Evolutionary conservation across 495 filamentous ascomycete species (phyloP).

Genomic region (Penicillium verhagenii): DNA sequence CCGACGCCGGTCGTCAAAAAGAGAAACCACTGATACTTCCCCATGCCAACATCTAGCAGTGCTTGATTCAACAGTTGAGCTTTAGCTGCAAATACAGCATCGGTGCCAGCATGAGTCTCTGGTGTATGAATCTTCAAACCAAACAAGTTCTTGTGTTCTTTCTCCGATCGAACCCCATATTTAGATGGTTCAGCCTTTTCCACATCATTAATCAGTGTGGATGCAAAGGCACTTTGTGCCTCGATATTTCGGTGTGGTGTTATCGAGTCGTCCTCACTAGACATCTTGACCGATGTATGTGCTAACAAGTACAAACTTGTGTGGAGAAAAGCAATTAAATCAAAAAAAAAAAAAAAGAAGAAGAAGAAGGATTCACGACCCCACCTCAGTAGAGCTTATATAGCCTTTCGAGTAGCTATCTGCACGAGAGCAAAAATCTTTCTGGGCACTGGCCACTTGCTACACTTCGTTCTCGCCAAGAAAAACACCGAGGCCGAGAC

Average conservation of each 20-base stretch:
- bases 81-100: constrained; percentile 36
- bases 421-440: background rate
- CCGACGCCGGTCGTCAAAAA: constrained; percentile 72
- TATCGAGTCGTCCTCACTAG: constrained; percentile 5
- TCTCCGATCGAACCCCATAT: background rate
- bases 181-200: constrained; percentile 16
- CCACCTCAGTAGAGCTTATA: background rate
- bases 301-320: background rate
- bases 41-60: constrained; percentile 72
- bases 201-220: constrained; percentile 18
- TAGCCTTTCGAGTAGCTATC: background rate
- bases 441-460: background rate
- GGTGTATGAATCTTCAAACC: constrained; percentile 7
- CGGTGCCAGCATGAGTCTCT: constrained; percentile 10
- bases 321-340: background rate
- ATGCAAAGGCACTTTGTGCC: constrained; percentile 22
- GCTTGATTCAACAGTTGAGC: constrained; percentile 50
- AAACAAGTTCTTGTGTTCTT: constrained; percentile 9
- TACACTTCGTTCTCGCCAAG: background rate
- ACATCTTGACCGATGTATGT: background rate
- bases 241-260: constrained; percentile 10
- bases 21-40: constrained; percentile 72
- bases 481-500: background rate
- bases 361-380: background rate
- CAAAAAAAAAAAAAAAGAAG: background rate